Evolutionary conservation across 2,329 filamentous ascomycete species (phyloP), one percentile per base, ranked within the genome.

Genomic region (Tetracladium maxilliforme): DNA sequence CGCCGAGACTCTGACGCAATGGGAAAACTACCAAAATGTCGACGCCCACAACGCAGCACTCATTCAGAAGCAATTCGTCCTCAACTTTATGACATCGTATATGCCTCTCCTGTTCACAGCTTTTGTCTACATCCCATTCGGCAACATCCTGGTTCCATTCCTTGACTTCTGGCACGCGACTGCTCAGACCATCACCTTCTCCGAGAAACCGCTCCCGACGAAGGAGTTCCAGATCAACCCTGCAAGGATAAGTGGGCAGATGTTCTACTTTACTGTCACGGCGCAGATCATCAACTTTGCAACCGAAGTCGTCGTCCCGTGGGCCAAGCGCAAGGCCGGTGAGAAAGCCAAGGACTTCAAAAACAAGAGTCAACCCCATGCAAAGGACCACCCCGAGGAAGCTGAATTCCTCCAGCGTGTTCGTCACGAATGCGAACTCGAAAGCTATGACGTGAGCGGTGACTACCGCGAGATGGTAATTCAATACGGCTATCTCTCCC

Each of bases 71-170:
- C 78, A 92, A 17, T 95, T 98, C 42, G 73, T 95, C 10, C 69
- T 95, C 42, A 92, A 94, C 56, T 93, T 94, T 52, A 87, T 95
- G 51, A 92, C 84, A 6, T 92, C 86, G 0, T 95, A 94, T 47
- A 71, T 92, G 26, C 80, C 83, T 2, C 75, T 92, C n/a, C 75
- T 92, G 43, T 65, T 95, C 11, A 94, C 86, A 0, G 82, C 86
- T 1, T 95, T 94, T 39, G 72, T 94, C 33, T 95, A 94, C 41
- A 81, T 93, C 12, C 87, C 87, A 0, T 95, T 95, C 40, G 87
- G 82, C 10, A 70, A 73, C 31, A 51, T 83, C 22, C 69, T 98
- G 8, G 71, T 90, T 0, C 87, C 90, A 0, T 79, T 92, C 43
- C 69, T 98, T 5, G 74, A 92, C 38, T 56, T 94, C 30, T 87